Evolutionary conservation across 2,329 filamentous ascomycete species (phyloP).

Genomic region (Bipolaris victoriae): DNA sequence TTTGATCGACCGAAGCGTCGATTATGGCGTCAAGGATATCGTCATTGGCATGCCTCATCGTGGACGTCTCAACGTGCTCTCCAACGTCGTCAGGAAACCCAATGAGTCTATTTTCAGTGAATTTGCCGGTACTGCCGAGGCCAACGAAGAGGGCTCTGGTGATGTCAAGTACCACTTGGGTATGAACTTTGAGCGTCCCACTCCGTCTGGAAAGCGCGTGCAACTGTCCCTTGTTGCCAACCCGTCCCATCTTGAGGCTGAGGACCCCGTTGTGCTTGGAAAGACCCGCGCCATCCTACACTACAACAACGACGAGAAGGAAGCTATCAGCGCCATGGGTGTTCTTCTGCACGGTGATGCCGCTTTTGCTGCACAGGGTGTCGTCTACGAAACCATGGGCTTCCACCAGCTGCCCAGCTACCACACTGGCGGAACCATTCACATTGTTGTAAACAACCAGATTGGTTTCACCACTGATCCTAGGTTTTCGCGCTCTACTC

Average conservation of each 20-base stretch:
- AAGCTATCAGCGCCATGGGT: constrained; percentile 89
- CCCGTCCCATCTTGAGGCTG: constrained; percentile 95
- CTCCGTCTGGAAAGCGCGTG: constrained; percentile 97
- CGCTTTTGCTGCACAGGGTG: constrained; percentile 92
- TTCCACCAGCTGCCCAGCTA: constrained; percentile 96
- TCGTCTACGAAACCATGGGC: constrained; percentile 98
- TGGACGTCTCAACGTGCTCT: constrained; percentile 95
- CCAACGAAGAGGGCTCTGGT: constrained; percentile 93
- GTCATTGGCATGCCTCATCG: constrained; percentile 99
- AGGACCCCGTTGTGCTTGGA: constrained; percentile 95
- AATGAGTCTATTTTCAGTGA: constrained; percentile 99
- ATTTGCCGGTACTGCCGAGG: constrained; percentile 86
- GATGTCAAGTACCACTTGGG: constrained; percentile 99
- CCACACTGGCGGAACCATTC: constrained; percentile 95
- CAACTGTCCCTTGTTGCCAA: constrained; percentile 98
- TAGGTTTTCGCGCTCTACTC: constrained; percentile 93
- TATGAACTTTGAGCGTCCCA: constrained; percentile 99
- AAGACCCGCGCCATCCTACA: constrained; percentile 98
- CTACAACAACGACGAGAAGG: constrained; percentile 96
- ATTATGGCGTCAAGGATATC: constrained; percentile 98
- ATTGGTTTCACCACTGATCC: constrained; percentile 99
- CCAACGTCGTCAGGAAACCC: constrained; percentile 97
- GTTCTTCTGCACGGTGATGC: constrained; percentile 97
- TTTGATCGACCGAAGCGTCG: constrained; percentile 95
- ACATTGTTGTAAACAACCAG: constrained; percentile 99